Base-by-base conservation (phyloP, 192 early-diverging fungal species). In the Phycomyces blakesleeanus region DNA sequence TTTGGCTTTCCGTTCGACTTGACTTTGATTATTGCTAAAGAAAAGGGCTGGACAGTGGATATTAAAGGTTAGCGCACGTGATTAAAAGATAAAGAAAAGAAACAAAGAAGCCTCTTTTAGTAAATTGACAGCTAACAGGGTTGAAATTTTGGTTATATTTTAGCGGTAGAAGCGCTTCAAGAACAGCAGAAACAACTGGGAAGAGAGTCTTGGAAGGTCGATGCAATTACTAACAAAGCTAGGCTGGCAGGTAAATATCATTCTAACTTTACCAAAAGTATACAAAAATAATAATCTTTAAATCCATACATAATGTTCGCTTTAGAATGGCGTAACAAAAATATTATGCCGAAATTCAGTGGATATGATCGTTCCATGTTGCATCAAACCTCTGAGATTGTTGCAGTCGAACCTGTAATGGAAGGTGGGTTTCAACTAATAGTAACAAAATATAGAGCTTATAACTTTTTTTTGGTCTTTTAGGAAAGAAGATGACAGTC, bases 1-100 rank as follows among this genome's bases (percentile, higher is more conserved):
- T 83, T 77, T 64, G 84, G 84, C 3, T 85, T 85, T 57, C 84
- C 84, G 1, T 58, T 85, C 21, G 84, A 85, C 58, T 55, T 85
- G 26, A 82, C 77, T 1, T 53, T 71, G 0, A 64, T 80, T 63
- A 83, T 85, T 61, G 79, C 80, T 16, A 55, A 76, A 16, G 84
- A 85, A 52, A 73, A 74, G 18, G 84, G 81, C 5, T 85, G 84
- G 84, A 68, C 62, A 16, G 76, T 85, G 6, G 78, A 85, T 44
- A 52, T 82, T 25, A 51, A 65, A 68, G 73, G 73, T 74, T 57
- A 0, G 41, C 27, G 34, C 9, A n/a, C n/a, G 15, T 16, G 16
- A 11, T 9, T 55, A 10, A 34, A 24, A 53, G 21, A 9, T 3
- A 42, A 41, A 59, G 21, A 16, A 8, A 21, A 6, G 16, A 26